Percentiles rank a stretch among this genome's conserved stretches.
These are phyloP conservation scores for Glycyrrhiza uralensis DNA, from an alignment of 306 rosid species.

Conservation along the genomic window DNA sequence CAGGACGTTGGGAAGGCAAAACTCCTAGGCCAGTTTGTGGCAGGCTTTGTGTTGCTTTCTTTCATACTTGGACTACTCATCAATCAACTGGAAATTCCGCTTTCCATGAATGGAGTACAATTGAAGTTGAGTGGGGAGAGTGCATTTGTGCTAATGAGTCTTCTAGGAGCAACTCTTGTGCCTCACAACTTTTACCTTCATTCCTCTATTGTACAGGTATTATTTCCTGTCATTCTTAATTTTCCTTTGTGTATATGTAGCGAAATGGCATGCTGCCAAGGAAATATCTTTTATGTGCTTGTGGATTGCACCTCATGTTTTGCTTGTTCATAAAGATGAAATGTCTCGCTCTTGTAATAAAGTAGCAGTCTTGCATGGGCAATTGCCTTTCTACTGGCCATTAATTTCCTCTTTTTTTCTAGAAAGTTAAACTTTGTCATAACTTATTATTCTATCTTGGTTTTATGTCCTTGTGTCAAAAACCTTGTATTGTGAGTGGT, in stretches of 20 bases:
- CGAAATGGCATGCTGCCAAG: neutral
- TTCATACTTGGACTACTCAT: conserved; percentile 61
- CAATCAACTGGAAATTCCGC: conserved; percentile 66
- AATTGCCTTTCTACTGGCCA: neutral
- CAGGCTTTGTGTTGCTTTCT: conserved; percentile 59
- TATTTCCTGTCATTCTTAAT: conserved; percentile 19
- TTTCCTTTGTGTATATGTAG: neutral
- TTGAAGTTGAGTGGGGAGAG: conserved; percentile 82
- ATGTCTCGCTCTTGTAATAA: neutral
- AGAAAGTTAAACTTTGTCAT: neutral
- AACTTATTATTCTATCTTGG: neutral
- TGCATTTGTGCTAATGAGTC: conserved; percentile 84
- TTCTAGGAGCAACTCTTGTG: conserved; percentile 90
- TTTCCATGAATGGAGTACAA: conserved; percentile 60
- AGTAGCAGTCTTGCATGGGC: neutral
- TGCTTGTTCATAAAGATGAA: conserved; percentile 8
- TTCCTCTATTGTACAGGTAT: conserved; percentile 93
- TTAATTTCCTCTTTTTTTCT: neutral
- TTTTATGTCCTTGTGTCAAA: neutral
- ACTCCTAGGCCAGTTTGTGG: conserved; percentile 47
- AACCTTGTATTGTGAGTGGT: neutral
- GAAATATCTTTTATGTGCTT: neutral
- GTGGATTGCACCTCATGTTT: neutral
- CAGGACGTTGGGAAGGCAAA: conserved; percentile 68
- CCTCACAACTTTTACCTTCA: conserved; percentile 95